Evolutionary conservation across 1,284 basidiomycete species (phyloP).

Genomic region (Ganoderma multipileum): DNA sequence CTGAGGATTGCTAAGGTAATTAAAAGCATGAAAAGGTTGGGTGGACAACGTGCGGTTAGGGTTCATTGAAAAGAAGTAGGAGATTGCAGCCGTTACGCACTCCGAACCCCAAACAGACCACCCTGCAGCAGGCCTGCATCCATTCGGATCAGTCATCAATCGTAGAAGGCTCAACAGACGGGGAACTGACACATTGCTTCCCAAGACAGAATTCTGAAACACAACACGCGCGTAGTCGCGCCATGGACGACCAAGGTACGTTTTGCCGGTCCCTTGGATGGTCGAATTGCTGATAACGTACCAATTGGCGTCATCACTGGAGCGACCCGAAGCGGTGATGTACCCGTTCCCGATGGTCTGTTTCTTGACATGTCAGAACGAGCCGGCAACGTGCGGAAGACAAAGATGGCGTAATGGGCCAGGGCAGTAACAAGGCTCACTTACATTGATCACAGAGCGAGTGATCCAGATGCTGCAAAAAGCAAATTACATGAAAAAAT

Average conservation of each 20-base stretch:
- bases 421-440: conserved; percentile 10
- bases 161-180: not conserved
- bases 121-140: conserved; percentile 31
- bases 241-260: conserved; percentile 60
- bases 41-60: not conserved
- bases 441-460: conserved; percentile 37
- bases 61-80: not conserved
- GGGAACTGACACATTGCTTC: conserved; percentile 34
- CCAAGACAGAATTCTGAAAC: conserved; percentile 34
- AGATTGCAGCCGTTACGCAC: conserved; percentile 21
- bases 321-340: conserved; percentile 59
- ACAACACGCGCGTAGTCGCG: conserved; percentile 38
- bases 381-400: not conserved
- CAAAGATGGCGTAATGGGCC: not conserved
- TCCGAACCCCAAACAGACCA: conserved; percentile 34
- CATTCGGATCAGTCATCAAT: conserved; percentile 11
- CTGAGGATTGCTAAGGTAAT: conserved; percentile 20
- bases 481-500: conserved; percentile 41
- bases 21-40: not conserved
- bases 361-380: not conserved
- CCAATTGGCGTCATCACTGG: conserved; percentile 49
- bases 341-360: conserved; percentile 48
- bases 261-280: conserved; percentile 51
- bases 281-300: conserved; percentile 58
- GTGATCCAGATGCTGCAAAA: conserved; percentile 36